Conservation (phyloP, 768 basidiomycete genomes). For the Mycena metata region DNA sequence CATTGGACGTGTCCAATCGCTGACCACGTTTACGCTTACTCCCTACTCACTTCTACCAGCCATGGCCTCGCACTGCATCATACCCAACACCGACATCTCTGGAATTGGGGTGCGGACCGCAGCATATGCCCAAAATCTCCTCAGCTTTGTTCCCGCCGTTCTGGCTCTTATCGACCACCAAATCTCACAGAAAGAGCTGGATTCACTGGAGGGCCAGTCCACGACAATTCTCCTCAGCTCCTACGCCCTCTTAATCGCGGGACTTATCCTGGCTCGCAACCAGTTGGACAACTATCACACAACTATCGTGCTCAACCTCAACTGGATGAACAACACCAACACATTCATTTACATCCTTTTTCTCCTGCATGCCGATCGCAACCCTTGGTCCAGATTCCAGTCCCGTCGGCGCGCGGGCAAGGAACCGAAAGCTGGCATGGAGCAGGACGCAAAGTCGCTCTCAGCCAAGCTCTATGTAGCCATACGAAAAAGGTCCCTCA, state of each 20-base stretch:
- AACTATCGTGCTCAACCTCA: no score
- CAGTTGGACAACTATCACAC: constrained; percentile 10
- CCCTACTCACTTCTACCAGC: not conserved
- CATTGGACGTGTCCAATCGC: no score
- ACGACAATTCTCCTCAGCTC: not conserved
- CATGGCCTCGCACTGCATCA: not conserved
- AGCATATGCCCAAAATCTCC: constrained; percentile 1
- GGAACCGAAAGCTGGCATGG: no score
- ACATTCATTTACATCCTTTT: constrained; percentile 1
- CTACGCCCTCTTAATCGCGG: constrained; percentile 1
- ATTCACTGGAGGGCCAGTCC: not conserved
- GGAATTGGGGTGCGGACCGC: constrained; percentile 5
- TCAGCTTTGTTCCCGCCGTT: constrained; percentile 3
- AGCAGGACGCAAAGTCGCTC: no score
- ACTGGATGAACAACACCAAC: no score
- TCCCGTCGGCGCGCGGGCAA: not conserved
- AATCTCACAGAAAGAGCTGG: not conserved
- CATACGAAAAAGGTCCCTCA: no score
- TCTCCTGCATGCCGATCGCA: not conserved
- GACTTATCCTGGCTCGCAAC: not conserved
- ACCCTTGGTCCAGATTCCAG: not conserved
- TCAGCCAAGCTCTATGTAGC: no score
- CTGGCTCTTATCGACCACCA: not conserved
- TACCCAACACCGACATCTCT: constrained; percentile 8
- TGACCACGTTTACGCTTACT: no score